These are phyloP conservation scores for Monascus ruber DNA, from an alignment of 2,329 filamentous ascomycete genomes.

Conservation along the genomic window DNA sequence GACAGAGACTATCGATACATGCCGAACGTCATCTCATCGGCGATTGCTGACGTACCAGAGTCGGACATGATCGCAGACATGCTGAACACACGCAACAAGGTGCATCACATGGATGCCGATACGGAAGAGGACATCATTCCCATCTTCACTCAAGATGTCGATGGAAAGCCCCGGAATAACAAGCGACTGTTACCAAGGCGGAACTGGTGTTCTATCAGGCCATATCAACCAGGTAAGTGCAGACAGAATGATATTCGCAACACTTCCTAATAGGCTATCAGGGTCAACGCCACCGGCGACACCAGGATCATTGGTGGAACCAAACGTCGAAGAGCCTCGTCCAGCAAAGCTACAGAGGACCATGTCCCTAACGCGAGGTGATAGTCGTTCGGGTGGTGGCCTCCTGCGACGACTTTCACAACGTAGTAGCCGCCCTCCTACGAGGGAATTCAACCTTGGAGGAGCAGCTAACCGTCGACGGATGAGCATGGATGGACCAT, in stretches of 20 bases:
- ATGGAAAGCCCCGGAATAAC: conserved; percentile 83
- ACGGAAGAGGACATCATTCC: conserved; percentile 96
- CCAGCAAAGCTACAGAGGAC: conserved; percentile 42
- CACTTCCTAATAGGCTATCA: conserved; percentile 39
- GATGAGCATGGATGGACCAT: conserved; percentile 24
- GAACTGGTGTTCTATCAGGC: conserved; percentile 89
- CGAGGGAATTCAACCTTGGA: conserved; percentile 25
- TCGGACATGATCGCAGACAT: conserved; percentile 81
- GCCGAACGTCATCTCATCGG: conserved; percentile 87
- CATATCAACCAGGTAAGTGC: conserved; percentile 60
- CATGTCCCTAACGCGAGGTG: conserved; percentile 49
- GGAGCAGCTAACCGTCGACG: conserved; percentile 12
- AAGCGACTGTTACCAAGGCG: conserved; percentile 76
- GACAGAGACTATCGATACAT: conserved; percentile 93
- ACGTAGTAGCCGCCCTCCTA: conserved; percentile 31
- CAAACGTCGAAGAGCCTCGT: conserved; percentile 15
- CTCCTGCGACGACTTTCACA: conserved; percentile 39
- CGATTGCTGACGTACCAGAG: conserved; percentile 85
- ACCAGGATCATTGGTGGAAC: conserved; percentile 39
- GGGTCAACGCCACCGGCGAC: conserved; percentile 62
- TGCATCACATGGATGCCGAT: conserved; percentile 52
- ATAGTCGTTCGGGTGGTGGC: conserved; percentile 33
- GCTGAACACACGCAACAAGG: conserved; percentile 81
- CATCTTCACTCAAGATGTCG: conserved; percentile 79
- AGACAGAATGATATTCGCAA: not conserved